Evolutionary conservation across 202 grass and related monocot genomes (phyloP), one percentile per base, ranked within the genome.

Genomic region (Schoenoplectus triqueter): DNA sequence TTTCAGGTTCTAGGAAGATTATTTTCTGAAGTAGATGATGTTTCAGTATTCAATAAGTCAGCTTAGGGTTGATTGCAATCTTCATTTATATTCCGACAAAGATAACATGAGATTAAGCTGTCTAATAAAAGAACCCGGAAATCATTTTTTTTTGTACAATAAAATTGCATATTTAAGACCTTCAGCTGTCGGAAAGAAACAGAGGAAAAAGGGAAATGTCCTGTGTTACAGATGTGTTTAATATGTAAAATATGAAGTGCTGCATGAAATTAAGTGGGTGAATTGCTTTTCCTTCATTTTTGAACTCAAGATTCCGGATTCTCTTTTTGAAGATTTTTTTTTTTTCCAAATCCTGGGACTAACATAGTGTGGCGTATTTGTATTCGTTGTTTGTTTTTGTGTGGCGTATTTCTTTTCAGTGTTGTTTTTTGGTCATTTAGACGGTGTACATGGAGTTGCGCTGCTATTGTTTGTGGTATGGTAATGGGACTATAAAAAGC

Each of bases 1-100:
- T 78, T 78, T 78, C 75, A 78, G 75, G 61, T 61, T 10, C 54
- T 60, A n/a, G 6, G 46, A 78, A 60, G 74, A 75, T 78, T 60
- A 59, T 59, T 42, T 78, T 60, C 74, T 55, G 50, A 9, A 31
- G 10, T n/a, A 42, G 73, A 15, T 77, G 50, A 55, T 55, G 51
- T 31, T 77, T 41, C 22, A 78, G 6, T 41, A 78, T 78, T 78
- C 52, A 78, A 22, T 14, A 44, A 10, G 75, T 44, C 55, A 78
- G 54, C 54, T 42, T 42, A 78, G 13, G 40, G 6, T 50, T 73
- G 47, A 73, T 50, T 73, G 10, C 49, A 10, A 73, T 73, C 66
- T 73, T 15, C 31, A 50, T 50, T 50, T 42, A 56, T 56, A 14
- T 56, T 13, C 73, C 1, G 6, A 57, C 73, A 50, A 52, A 77